phyloP scores from a whole-genome alignment of 768 basidiomycete genomes.

The Hydnum rufescens region DNA sequence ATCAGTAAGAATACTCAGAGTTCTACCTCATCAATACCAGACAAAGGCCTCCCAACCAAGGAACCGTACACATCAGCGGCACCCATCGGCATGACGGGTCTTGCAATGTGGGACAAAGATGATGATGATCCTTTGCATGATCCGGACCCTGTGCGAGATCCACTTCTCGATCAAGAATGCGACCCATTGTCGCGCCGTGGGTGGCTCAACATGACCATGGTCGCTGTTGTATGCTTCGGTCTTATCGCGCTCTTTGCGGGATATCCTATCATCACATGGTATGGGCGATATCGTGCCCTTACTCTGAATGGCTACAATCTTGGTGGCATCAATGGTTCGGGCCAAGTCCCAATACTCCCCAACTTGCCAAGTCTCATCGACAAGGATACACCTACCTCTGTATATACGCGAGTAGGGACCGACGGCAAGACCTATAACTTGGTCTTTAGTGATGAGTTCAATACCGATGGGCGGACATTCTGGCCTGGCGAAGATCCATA shows the following conservation, averaged over 20 bases:
- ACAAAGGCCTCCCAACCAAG: constrained; percentile 4
- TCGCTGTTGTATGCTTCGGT: constrained; percentile 45
- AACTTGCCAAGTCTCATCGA: constrained; percentile 58
- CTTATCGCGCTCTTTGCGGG: constrained; percentile 70
- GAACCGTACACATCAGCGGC: constrained; percentile 6
- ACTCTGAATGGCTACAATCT: constrained; percentile 46
- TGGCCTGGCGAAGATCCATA: constrained; percentile 66
- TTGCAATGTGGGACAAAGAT: constrained; percentile 58
- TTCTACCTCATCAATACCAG: background rate
- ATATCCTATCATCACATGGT: constrained; percentile 55
- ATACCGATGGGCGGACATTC: constrained; percentile 49
- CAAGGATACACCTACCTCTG: constrained; percentile 43
- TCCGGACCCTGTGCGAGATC: constrained; percentile 58
- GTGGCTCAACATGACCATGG: constrained; percentile 56
- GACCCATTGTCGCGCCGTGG: constrained; percentile 67
- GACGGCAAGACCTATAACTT: constrained; percentile 68
- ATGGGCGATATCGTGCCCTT: constrained; percentile 1
- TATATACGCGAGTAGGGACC: constrained; percentile 34
- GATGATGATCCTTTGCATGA: constrained; percentile 45
- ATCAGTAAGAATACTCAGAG: background rate
- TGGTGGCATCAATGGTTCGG: constrained; percentile 73
- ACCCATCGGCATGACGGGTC: constrained; percentile 35
- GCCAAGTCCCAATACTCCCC: constrained; percentile 65
- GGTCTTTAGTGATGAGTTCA: constrained; percentile 80
- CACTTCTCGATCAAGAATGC: constrained; percentile 36